Percentiles rank a stretch among this genome's conserved stretches.
Conservation (phyloP, 2,329 filamentous ascomycete species). For the Penicillium freii region DNA sequence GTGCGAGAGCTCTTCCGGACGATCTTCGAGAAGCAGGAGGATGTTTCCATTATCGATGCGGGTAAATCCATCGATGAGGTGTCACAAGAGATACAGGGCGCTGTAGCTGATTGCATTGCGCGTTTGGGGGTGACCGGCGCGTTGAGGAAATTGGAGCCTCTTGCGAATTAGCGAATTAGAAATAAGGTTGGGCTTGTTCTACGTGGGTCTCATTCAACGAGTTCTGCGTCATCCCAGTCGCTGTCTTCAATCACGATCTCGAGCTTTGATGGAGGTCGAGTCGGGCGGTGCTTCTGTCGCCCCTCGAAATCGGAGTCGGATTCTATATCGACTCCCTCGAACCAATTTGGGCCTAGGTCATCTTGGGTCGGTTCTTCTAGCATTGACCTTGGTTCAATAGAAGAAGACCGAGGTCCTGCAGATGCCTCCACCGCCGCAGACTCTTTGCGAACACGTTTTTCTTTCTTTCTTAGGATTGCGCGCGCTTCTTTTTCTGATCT, state of each 20-base stretch:
- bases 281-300: slow-evolving; percentile 9
- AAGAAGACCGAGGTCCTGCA: not conserved
- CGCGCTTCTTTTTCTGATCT: slow-evolving; percentile 69
- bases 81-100: slow-evolving; percentile 39
- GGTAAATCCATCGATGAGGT: slow-evolving; percentile 53
- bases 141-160: slow-evolving; percentile 35
- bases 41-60: slow-evolving; percentile 56
- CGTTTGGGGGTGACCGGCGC: slow-evolving; percentile 36
- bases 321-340: slow-evolving; percentile 27
- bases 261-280: slow-evolving; percentile 23
- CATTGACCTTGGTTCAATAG: slow-evolving; percentile 13
- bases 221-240: slow-evolving; percentile 52
- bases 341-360: slow-evolving; percentile 38
- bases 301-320: slow-evolving; percentile 26
- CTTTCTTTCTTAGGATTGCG: slow-evolving; percentile 60
- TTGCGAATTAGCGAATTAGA: slow-evolving; percentile 19
- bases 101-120: slow-evolving; percentile 31
- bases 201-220: slow-evolving; percentile 36
- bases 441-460: slow-evolving; percentile 35
- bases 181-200: slow-evolving; percentile 9
- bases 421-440: slow-evolving; percentile 1
- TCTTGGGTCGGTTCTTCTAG: slow-evolving; percentile 19
- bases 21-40: slow-evolving; percentile 49
- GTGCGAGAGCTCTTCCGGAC: slow-evolving; percentile 71
- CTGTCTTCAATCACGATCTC: slow-evolving; percentile 55